A percentile compares a stretch with the other conserved stretches of the same genome.
phyloP scores from a whole-genome alignment of 176 grass and related monocot genomes.

The Aegilops tauschii region DNA sequence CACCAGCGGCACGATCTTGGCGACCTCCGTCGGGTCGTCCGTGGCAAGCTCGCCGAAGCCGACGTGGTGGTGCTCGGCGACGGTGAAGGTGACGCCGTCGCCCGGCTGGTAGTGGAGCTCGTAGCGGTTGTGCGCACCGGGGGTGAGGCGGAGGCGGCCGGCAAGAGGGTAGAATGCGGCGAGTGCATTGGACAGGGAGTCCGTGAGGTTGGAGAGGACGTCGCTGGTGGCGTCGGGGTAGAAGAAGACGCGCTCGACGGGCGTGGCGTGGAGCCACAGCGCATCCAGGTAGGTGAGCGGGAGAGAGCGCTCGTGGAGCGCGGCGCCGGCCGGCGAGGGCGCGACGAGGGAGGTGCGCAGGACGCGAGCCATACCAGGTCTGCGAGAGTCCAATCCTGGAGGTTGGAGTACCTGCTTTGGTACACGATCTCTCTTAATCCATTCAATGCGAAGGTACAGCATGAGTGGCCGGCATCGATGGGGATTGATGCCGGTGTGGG shows the following conservation, averaged over 20 bases:
- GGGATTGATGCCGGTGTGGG: too few species aligned
- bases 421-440: too few species aligned
- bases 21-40: not conserved
- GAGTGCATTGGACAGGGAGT: not conserved
- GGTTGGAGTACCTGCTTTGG: too few species aligned
- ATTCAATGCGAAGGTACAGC: too few species aligned
- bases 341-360: too few species aligned
- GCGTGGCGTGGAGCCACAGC: too few species aligned
- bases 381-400: too few species aligned
- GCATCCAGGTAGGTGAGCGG: too few species aligned
- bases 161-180: not conserved
- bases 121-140: not conserved
- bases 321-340: too few species aligned
- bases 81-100: not conserved
- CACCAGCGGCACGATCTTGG: not conserved
- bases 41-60: not conserved
- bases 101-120: not conserved
- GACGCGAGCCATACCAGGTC: too few species aligned
- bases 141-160: constrained; percentile 1
- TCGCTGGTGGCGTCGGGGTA: constrained; percentile 13
- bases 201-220: not conserved
- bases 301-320: too few species aligned
- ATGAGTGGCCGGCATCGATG: too few species aligned
- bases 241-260: constrained; percentile 33
- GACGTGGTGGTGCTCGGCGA: not conserved